Conservation (phyloP, 441 rosid genomes). For the Oxalis stricta region DNA sequence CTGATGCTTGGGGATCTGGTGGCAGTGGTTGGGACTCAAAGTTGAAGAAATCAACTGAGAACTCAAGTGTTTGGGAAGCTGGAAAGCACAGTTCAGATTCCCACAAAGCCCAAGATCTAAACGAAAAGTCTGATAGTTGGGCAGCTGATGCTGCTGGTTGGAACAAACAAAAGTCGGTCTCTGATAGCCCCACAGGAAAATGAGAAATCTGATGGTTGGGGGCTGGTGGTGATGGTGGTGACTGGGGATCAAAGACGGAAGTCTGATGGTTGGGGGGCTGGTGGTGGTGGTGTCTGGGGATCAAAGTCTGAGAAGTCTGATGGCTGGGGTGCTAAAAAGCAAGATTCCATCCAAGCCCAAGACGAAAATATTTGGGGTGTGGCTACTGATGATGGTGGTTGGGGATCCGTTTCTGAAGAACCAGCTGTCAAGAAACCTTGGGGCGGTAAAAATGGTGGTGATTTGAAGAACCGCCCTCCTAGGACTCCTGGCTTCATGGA, state of each 20-base stretch:
- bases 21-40: constrained; percentile 28
- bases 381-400: background rate
- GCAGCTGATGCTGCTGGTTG: background rate
- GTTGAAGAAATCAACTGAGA: too few species aligned
- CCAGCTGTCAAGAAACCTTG: too few species aligned
- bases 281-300: too few species aligned
- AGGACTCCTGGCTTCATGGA: constrained; percentile 35
- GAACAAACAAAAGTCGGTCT: too few species aligned
- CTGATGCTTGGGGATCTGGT: too few species aligned
- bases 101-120: background rate
- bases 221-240: constrained; percentile 5
- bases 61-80: too few species aligned
- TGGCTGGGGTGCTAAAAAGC: constrained; percentile 8
- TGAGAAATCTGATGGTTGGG: constrained; percentile 13
- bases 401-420: background rate
- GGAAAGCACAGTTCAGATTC: constrained; percentile 9
- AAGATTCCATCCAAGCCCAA: background rate
- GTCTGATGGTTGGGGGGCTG: constrained; percentile 18
- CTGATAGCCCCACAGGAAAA: background rate
- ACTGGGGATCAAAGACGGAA: constrained; percentile 5
- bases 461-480: constrained; percentile 36
- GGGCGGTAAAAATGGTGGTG: too few species aligned
- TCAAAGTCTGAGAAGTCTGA: background rate
- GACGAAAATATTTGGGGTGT: constrained; percentile 7
- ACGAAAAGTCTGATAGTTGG: constrained; percentile 4